A percentile compares a stretch with the other conserved stretches of the same genome.
Evolutionary conservation across 2,329 filamentous ascomycete species (phyloP).

Genomic region (Septoria linicola): DNA sequence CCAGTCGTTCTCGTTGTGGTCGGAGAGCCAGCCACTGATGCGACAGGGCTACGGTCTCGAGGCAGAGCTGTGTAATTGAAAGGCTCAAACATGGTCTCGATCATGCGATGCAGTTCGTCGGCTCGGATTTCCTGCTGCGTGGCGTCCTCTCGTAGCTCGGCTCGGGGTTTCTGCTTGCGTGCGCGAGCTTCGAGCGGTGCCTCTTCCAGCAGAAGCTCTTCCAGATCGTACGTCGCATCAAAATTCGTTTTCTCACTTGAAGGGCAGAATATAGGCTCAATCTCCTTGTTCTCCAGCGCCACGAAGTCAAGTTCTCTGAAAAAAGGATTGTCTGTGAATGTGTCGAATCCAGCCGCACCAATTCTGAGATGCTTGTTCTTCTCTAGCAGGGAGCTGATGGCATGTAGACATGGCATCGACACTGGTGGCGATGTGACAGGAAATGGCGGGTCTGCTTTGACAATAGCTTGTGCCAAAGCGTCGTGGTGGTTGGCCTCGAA

Average conservation of each 20-base stretch:
- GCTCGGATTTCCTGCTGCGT: conserved; percentile 92
- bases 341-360: conserved; percentile 77
- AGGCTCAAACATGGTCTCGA: conserved; percentile 88
- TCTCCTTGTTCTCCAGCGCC: conserved; percentile 77
- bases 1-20: conserved; percentile 13
- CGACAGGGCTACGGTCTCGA: conserved; percentile 59
- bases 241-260: conserved; percentile 99
- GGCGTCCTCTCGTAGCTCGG: conserved; percentile 88
- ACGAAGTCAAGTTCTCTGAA: conserved; percentile 84
- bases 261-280: conserved; percentile 87
- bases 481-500: conserved; percentile 89
- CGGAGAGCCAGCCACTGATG: conserved; percentile 12
- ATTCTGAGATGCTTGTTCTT: conserved; percentile 77
- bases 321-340: conserved; percentile 84
- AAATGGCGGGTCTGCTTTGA: conserved; percentile 78
- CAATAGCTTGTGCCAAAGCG: conserved; percentile 74
- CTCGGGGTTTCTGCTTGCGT: conserved; percentile 87
- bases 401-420: conserved; percentile 81
- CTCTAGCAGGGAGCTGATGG: conserved; percentile 80
- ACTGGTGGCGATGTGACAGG: conserved; percentile 92
- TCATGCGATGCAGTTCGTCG: conserved; percentile 90
- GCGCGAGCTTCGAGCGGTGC: conserved; percentile 91
- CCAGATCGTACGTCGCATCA: conserved; percentile 94
- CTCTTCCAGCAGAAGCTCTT: conserved; percentile 90
- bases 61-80: conserved; percentile 90